These are phyloP conservation scores for Kuraishia borneana DNA, from an alignment of 805 yeast species.

Conservation along the genomic window DNA sequence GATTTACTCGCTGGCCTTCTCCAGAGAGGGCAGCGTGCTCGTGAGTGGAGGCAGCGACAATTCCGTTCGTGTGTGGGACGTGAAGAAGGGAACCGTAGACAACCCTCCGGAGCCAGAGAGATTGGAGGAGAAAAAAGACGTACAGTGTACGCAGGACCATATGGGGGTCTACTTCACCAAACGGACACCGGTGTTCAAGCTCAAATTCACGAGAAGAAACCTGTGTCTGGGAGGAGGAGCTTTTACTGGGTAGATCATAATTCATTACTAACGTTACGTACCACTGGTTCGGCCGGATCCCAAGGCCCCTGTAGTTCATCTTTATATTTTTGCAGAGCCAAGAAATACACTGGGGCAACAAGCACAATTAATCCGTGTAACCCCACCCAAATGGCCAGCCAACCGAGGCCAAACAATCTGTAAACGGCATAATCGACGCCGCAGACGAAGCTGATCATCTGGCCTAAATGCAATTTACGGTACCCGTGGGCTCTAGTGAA, in stretches of 20 bases:
- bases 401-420: slow-evolving; percentile 26
- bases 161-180: slow-evolving; percentile 91
- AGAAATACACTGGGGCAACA: slow-evolving; percentile 59
- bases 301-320: slow-evolving; percentile 87
- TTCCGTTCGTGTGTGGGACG: slow-evolving; percentile 94
- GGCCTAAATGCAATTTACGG: slow-evolving; percentile 19
- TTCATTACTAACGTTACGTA: slow-evolving; percentile 9
- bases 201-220: slow-evolving; percentile 84
- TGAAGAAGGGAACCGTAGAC: slow-evolving; percentile 74
- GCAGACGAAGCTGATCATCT: slow-evolving; percentile 15
- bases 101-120: slow-evolving; percentile 64
- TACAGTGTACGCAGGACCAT: slow-evolving; percentile 80
- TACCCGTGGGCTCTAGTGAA: slow-evolving; percentile 36
- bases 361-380: slow-evolving; percentile 37
- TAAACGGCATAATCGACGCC: slow-evolving; percentile 22
- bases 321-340: slow-evolving; percentile 66
- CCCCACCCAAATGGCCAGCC: slow-evolving; percentile 37
- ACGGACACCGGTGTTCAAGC: slow-evolving; percentile 87
- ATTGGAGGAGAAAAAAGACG: slow-evolving; percentile 49
- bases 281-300: slow-evolving; percentile 76
- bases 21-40: slow-evolving; percentile 78
- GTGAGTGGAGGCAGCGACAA: slow-evolving; percentile 91
- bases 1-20: slow-evolving; percentile 74
- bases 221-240: slow-evolving; percentile 92
- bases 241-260: slow-evolving; percentile 30